Evolutionary conservation across 1,139 yeast genomes (phyloP).

Genomic region (Sugiyamaella pinicola): DNA sequence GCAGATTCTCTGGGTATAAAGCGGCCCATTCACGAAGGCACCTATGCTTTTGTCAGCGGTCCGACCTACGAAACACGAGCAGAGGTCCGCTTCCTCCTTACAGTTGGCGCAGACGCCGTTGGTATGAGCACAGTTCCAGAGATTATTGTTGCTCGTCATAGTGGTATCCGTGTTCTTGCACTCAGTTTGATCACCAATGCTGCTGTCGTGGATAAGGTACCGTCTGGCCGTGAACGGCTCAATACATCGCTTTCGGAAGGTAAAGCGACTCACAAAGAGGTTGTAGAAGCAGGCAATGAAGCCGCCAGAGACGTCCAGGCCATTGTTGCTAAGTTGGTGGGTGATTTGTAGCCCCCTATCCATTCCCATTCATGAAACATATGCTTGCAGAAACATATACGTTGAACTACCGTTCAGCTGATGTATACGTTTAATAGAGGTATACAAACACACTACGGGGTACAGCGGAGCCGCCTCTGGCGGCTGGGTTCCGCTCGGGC

Average conservation of each 20-base stretch:
- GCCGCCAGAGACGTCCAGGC: slow-evolving; percentile 81
- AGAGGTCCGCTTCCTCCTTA: slow-evolving; percentile 73
- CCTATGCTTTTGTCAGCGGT: slow-evolving; percentile 83
- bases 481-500: too few species aligned
- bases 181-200: slow-evolving; percentile 83
- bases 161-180: slow-evolving; percentile 79
- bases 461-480: too few species aligned
- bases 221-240: slow-evolving; percentile 39
- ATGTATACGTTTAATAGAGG: too few species aligned
- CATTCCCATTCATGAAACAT: too few species aligned
- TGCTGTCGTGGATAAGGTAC: slow-evolving; percentile 74
- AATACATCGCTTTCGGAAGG: slow-evolving; percentile 63
- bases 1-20: slow-evolving; percentile 55
- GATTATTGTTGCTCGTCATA: slow-evolving; percentile 87
- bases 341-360: slow-evolving; percentile 35
- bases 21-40: slow-evolving; percentile 80
- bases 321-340: slow-evolving; percentile 66
- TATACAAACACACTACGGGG: too few species aligned
- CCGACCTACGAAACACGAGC: slow-evolving; percentile 95
- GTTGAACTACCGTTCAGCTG: too few species aligned
- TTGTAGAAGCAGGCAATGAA: slow-evolving; percentile 73
- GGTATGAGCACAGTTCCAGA: slow-evolving; percentile 99
- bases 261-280: slow-evolving; percentile 89
- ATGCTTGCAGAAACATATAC: too few species aligned
- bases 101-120: slow-evolving; percentile 87